Conservation (phyloP, 2,329 filamentous ascomycete species). For the Orbilia javanica region DNA sequence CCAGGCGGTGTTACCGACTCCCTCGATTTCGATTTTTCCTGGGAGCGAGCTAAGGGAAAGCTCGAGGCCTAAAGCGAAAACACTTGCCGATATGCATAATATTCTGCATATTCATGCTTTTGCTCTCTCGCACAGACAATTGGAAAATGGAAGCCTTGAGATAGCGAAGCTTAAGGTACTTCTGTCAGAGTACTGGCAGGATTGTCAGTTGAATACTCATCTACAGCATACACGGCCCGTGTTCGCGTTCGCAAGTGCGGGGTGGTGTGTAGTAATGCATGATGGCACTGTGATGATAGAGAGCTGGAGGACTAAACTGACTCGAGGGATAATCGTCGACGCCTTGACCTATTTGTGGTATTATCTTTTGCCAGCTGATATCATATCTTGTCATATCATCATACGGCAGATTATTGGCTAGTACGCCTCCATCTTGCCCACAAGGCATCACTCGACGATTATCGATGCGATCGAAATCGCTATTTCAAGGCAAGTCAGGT, state of each 20-base stretch:
- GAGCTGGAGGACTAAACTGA: background rate
- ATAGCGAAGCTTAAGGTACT: background rate
- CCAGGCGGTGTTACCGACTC: background rate
- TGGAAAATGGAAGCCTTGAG: background rate
- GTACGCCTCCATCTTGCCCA: slow-evolving; percentile 2
- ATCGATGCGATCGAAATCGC: slow-evolving; percentile 12
- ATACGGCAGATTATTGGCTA: slow-evolving; percentile 1
- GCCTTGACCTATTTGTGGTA: slow-evolving; percentile 3
- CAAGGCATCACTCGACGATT: slow-evolving; percentile 10
- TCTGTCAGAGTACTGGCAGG: background rate
- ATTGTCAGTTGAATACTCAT: background rate
- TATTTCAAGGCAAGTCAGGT: background rate
- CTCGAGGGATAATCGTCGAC: slow-evolving; percentile 13
- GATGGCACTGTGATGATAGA: background rate
- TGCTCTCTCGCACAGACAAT: slow-evolving; percentile 1
- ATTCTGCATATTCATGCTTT: background rate
- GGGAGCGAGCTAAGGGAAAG: background rate
- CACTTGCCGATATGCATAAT: slow-evolving; percentile 3
- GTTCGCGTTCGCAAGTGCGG: slow-evolving; percentile 14
- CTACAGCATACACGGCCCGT: background rate
- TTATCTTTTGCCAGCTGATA: slow-evolving; percentile 8
- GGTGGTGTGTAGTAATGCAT: background rate
- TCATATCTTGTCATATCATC: background rate
- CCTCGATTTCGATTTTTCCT: too few relatives aligned
- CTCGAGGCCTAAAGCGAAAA: background rate